A percentile compares a stretch with the other conserved stretches of the same genome.
Evolutionary conservation across 1,139 yeast species (phyloP).

Genomic region (Magnusiomyces ingens): DNA sequence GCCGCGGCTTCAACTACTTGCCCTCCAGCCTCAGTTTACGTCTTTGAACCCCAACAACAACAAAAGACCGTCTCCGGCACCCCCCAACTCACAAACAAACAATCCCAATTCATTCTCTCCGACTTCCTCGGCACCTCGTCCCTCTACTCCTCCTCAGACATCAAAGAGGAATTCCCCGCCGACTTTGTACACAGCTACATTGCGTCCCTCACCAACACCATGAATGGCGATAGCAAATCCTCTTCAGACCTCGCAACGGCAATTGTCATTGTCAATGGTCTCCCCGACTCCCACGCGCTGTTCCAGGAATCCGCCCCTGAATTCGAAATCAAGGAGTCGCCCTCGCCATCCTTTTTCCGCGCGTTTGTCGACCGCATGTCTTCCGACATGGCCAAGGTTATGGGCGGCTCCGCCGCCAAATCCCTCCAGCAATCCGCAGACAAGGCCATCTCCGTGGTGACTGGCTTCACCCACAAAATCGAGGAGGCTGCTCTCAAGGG

Average conservation of each 20-base stretch:
- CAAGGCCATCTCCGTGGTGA: slow-evolving; percentile 19
- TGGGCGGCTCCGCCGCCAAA: slow-evolving; percentile 16
- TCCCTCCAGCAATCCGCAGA: slow-evolving; percentile 12
- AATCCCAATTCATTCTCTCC: slow-evolving; percentile 26
- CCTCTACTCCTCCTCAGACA: slow-evolving; percentile 17
- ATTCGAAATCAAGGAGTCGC: slow-evolving; percentile 21
- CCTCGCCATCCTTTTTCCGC: slow-evolving; percentile 17
- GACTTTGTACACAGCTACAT: slow-evolving; percentile 6
- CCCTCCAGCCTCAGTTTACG: slow-evolving; percentile 15
- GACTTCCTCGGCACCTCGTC: slow-evolving; percentile 24
- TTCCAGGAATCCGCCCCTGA: slow-evolving; percentile 18
- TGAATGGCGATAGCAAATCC: no score
- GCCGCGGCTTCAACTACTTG: slow-evolving; percentile 7
- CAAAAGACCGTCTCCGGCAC: slow-evolving; percentile 1
- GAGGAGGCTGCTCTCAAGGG: slow-evolving; percentile 13
- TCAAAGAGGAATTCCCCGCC: slow-evolving; percentile 16
- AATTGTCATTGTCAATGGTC: slow-evolving; percentile 23
- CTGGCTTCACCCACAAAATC: slow-evolving; percentile 13
- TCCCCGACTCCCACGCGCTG: slow-evolving; percentile 14
- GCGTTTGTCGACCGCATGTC: slow-evolving; percentile 18
- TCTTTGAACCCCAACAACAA: slow-evolving; percentile 3
- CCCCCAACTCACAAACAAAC: slow-evolving; percentile 18
- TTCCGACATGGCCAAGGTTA: slow-evolving; percentile 17
- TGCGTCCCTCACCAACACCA: not conserved
- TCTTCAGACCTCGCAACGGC: slow-evolving; percentile 16